Evolutionary conservation across 2,329 filamentous ascomycete genomes (phyloP), one percentile per base, ranked within the genome.

Genomic region (Clonostachys chloroleuca): DNA sequence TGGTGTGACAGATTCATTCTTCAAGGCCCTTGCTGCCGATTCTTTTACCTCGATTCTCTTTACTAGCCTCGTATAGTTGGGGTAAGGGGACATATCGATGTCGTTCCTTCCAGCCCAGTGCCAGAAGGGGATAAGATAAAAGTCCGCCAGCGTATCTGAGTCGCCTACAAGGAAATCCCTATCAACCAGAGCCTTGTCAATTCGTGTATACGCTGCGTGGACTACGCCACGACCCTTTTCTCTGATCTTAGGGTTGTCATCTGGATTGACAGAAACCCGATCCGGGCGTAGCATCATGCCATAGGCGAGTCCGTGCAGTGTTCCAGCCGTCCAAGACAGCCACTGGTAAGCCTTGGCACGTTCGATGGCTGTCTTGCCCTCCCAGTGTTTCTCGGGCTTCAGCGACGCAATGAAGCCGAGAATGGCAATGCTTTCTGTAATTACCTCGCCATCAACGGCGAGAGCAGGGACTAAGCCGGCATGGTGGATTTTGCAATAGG

Each of bases 341-440:
- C 66, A 69, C 45, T 68, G 58, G 1, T 52, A 13, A 0, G 59
- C 55, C 36, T 55, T 58, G 4, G 64, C 59, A 0, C 51, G 53
- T 5, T 59, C 53, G 2, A 42, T 14, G 0, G 64, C 64, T 0
- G 61, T 34, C 0, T 67, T 47, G 0, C 49, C 42, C 24, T 30
- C 24, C 24, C 24, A 30, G 6, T 49, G 17, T 0, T 54, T 18
- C 24, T 30, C 24, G 0, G 56, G 56, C 0, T 57, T 40, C 1
- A 65, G 50, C 0, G 56, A 55, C 3, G 58, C 56, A 42, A 66
- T 59, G 52, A 62, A 67, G 12, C 47, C 60, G 2, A 67, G 44
- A 4, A 69, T 49, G 5, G 64, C 66, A 0, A 58, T 56, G 44
- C 60, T 52, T 44, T 69, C 66, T 3, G 62, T 66, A 37, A 69